These are phyloP conservation scores for Passalora sequoiae DNA, from an alignment of 2,329 filamentous ascomycete species.

Conservation along the genomic window DNA sequence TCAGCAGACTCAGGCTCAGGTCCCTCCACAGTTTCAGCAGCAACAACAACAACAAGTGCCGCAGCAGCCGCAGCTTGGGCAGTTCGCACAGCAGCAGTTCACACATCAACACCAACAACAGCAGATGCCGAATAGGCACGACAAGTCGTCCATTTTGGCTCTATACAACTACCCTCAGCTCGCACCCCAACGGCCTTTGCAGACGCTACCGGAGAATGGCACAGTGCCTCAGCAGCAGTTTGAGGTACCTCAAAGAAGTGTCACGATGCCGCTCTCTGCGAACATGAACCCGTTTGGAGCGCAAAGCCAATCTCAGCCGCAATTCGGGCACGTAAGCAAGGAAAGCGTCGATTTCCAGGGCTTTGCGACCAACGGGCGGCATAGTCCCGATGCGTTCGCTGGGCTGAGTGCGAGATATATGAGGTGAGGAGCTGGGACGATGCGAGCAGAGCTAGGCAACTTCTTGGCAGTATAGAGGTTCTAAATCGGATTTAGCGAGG, in stretches of 20 bases:
- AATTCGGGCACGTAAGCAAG: conserved; percentile 52
- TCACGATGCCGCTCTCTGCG: conserved; percentile 35
- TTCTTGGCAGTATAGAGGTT: not conserved
- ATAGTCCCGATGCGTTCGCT: conserved; percentile 75
- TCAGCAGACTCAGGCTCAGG: conserved; percentile 15
- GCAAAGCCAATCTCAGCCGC: conserved; percentile 19
- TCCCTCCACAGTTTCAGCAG: conserved; percentile 31
- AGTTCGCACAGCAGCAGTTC: conserved; percentile 11
- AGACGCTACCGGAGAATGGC: conserved; percentile 35
- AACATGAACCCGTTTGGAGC: conserved; percentile 32
- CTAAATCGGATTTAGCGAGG: conserved; percentile 9
- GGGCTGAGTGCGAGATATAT: conserved; percentile 59
- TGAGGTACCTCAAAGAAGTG: conserved; percentile 31
- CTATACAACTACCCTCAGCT: conserved; percentile 62
- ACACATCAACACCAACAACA: conserved; percentile 34
- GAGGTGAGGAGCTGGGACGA: conserved; percentile 20
- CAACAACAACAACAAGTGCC: conserved; percentile 32
- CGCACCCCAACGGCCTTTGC: conserved; percentile 40
- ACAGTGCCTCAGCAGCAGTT: conserved; percentile 22
- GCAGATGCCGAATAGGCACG: conserved; percentile 47
- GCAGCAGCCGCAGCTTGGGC: conserved; percentile 30
- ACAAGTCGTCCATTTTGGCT: conserved; percentile 71
- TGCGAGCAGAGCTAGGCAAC: not conserved
- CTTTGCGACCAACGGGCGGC: conserved; percentile 60
- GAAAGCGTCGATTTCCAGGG: conserved; percentile 64